Evolutionary conservation across 1,284 basidiomycete species (phyloP).

Genomic region (Irpex lacteus): DNA sequence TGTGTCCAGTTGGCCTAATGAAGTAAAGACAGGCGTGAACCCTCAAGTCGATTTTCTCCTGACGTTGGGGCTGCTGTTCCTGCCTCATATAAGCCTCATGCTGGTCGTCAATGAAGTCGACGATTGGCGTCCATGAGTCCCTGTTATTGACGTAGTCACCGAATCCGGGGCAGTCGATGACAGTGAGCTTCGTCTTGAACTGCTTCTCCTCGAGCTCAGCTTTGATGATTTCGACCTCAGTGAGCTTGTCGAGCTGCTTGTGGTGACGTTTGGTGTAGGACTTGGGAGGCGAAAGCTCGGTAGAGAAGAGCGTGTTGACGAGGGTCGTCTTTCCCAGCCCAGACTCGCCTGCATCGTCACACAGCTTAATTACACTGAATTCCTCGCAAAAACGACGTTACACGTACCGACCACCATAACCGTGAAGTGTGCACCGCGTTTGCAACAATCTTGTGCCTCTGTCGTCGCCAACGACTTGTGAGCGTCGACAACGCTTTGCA

Average conservation of each 20-base stretch:
- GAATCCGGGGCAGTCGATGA: slow-evolving; percentile 98
- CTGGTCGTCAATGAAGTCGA: slow-evolving; percentile 99
- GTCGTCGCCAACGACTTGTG: slow-evolving; percentile 20
- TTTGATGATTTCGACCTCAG: slow-evolving; percentile 96
- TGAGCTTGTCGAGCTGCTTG: slow-evolving; percentile 99
- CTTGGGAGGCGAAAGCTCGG: slow-evolving; percentile 90
- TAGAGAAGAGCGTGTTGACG: slow-evolving; percentile 99
- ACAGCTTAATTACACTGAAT: background rate
- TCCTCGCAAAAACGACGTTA: background rate
- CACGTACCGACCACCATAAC: slow-evolving; percentile 97
- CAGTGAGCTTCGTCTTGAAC: slow-evolving; percentile 99
- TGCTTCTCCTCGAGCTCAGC: slow-evolving; percentile 98
- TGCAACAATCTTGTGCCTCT: slow-evolving; percentile 96
- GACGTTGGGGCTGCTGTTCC: slow-evolving; percentile 95
- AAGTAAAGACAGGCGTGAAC: slow-evolving; percentile 99
- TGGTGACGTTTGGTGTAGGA: slow-evolving; percentile 90
- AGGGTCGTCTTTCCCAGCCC: slow-evolving; percentile 94
- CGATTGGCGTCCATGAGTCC: slow-evolving; percentile 96
- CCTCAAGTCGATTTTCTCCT: slow-evolving; percentile 91
- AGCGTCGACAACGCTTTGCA: slow-evolving; percentile 10
- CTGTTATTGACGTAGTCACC: slow-evolving; percentile 99
- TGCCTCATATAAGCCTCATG: slow-evolving; percentile 99
- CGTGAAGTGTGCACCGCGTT: slow-evolving; percentile 98
- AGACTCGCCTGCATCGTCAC: slow-evolving; percentile 71
- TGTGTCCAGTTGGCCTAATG: slow-evolving; percentile 94